These are phyloP conservation scores for Phallus indusiatus DNA, from an alignment of 768 basidiomycete genomes.

Conservation along the genomic window DNA sequence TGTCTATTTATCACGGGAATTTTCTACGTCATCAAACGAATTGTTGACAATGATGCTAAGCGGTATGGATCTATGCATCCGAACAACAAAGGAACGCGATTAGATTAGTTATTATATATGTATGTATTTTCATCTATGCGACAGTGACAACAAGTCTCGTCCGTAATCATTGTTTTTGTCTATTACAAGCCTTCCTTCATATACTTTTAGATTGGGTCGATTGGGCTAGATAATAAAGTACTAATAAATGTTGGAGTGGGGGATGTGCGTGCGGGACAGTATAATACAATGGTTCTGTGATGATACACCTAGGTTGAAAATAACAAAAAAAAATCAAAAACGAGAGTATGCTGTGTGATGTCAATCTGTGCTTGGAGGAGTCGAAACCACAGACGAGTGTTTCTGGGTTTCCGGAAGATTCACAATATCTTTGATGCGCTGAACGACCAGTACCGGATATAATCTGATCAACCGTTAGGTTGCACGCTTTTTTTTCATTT, in stretches of 20 bases:
- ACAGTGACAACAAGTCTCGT: not conserved
- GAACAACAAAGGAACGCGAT: conserved; percentile 1
- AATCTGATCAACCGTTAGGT: not conserved
- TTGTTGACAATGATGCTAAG: conserved; percentile 2
- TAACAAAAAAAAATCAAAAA: not conserved
- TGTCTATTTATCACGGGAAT: not conserved
- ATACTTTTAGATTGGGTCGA: not conserved
- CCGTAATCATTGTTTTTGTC: not conserved
- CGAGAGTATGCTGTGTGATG: not conserved
- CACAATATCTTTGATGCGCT: conserved; percentile 3
- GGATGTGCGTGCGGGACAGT: not conserved
- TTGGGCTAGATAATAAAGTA: not conserved
- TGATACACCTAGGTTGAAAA: not conserved
- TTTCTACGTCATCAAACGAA: conserved; percentile 1
- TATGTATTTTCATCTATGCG: not conserved
- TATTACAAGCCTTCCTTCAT: not conserved
- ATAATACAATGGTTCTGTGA: conserved; percentile 1
- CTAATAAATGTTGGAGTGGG: not conserved
- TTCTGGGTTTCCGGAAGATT: not conserved
- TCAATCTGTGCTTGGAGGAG: not conserved
- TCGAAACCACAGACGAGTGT: not conserved
- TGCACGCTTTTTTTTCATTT: not conserved
- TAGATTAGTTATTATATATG: not conserved
- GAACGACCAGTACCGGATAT: conserved; percentile 2
- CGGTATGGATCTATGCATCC: not conserved